These are phyloP conservation scores for Podaxis sp. DNA, from an alignment of 768 basidiomycete genomes.

Conservation along the genomic window DNA sequence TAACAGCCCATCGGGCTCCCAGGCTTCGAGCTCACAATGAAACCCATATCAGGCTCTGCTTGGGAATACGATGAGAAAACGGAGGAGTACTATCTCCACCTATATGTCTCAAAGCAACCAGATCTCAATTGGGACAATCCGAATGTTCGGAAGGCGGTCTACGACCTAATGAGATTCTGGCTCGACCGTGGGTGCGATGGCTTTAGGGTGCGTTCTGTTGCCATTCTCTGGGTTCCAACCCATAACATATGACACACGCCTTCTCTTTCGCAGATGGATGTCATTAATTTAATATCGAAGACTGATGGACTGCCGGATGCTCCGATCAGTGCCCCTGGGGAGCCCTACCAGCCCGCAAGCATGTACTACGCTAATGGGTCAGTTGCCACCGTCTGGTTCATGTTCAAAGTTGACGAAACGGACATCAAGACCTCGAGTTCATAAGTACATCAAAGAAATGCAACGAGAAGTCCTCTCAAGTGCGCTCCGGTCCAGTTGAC, in stretches of 20 bases:
- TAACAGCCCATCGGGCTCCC: neutral
- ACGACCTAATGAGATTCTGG: slow-evolving; percentile 70
- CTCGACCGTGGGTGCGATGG: slow-evolving; percentile 72
- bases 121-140: slow-evolving; percentile 78
- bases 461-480: slow-evolving; percentile 52
- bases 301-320: slow-evolving; percentile 62
- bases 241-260: neutral
- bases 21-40: neutral
- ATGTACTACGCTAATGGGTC: slow-evolving; percentile 60
- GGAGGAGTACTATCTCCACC: slow-evolving; percentile 69
- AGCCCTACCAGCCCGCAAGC: slow-evolving; percentile 50
- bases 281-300: slow-evolving; percentile 68
- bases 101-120: slow-evolving; percentile 64
- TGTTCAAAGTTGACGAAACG: neutral
- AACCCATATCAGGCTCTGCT: slow-evolving; percentile 42
- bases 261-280: slow-evolving; percentile 47
- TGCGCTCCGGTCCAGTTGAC: slow-evolving; percentile 26
- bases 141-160: slow-evolving; percentile 52
- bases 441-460: slow-evolving; percentile 70
- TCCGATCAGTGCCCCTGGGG: slow-evolving; percentile 44
- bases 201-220: slow-evolving; percentile 49
- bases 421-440: slow-evolving; percentile 49
- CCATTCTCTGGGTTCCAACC: neutral
- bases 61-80: slow-evolving; percentile 68
- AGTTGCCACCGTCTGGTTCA: slow-evolving; percentile 7